Evolutionary conservation across 2,329 filamentous ascomycete genomes (phyloP).

Genomic region (Knoxdaviesia proteae): DNA sequence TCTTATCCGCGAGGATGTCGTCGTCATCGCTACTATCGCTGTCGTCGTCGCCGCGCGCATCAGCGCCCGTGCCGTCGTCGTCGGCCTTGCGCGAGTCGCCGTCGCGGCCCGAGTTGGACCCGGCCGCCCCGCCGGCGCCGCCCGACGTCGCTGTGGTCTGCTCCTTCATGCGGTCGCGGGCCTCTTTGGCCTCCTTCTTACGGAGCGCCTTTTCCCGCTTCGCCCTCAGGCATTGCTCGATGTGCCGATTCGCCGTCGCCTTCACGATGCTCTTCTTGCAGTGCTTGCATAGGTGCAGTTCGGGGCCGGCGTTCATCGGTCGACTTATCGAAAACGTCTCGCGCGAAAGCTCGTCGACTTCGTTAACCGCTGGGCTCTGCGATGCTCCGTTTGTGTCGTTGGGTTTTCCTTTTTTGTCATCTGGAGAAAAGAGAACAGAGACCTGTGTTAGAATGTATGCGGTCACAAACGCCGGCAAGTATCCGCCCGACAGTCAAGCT

Average conservation of each 20-base stretch:
- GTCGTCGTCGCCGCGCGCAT: constrained; percentile 26
- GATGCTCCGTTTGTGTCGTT: constrained; percentile 22
- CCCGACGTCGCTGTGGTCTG: constrained; percentile 8
- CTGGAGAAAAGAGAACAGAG: constrained; percentile 9
- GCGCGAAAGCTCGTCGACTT: constrained; percentile 54
- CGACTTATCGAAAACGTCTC: constrained; percentile 66
- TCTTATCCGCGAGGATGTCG: constrained; percentile 21
- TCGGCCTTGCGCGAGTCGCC: constrained; percentile 15
- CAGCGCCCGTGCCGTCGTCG: constrained; percentile 30
- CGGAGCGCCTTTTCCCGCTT: constrained; percentile 66
- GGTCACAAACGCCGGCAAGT: no score
- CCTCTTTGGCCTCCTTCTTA: constrained; percentile 56
- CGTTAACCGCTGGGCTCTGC: constrained; percentile 37
- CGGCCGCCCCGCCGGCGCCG: no score
- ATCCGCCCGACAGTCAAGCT: no score
- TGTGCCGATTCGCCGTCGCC: constrained; percentile 55
- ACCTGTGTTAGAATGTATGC: background rate
- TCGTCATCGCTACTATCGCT: constrained; percentile 25
- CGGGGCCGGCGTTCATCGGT: constrained; percentile 59
- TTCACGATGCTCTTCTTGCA: constrained; percentile 78
- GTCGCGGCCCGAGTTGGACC: no score
- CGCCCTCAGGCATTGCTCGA: constrained; percentile 62
- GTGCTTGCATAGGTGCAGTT: constrained; percentile 75
- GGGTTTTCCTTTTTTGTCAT: constrained; percentile 33
- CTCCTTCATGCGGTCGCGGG: constrained; percentile 43